Percentiles rank a stretch among this genome's conserved stretches.
These are phyloP conservation scores for Periconia digitata DNA, from an alignment of 2,329 filamentous ascomycete genomes.

Conservation along the genomic window DNA sequence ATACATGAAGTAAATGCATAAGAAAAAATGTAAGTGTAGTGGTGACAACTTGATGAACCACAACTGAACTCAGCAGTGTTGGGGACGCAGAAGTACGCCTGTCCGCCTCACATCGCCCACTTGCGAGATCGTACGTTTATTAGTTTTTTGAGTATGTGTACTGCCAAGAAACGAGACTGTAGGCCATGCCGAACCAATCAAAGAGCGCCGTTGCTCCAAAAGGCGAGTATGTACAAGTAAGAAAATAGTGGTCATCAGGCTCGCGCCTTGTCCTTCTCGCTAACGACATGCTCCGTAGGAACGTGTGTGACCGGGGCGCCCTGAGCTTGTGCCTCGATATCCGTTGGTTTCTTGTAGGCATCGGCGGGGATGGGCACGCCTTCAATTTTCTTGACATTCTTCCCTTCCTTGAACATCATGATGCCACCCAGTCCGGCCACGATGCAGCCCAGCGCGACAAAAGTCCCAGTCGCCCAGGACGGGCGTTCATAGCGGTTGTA, in stretches of 20 bases:
- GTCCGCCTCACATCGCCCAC: too few species aligned
- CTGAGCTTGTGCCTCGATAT: constrained; percentile 23
- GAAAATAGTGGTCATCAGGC: too few species aligned
- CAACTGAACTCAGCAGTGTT: too few species aligned
- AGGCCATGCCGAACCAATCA: background rate
- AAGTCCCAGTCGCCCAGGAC: constrained; percentile 76
- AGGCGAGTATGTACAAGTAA: too few species aligned
- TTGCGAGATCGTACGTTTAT: too few species aligned
- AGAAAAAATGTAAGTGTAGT: too few species aligned
- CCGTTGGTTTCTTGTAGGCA: constrained; percentile 21
- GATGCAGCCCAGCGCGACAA: constrained; percentile 73
- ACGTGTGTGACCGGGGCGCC: background rate
- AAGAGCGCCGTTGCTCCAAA: background rate
- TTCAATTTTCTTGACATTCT: constrained; percentile 41
- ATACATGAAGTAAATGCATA: too few species aligned
- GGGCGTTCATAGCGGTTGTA: constrained; percentile 73
- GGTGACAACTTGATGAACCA: too few species aligned
- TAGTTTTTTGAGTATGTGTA: too few species aligned
- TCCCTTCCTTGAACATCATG: constrained; percentile 71
- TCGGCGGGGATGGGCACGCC: constrained; percentile 35
- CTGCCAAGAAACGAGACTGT: background rate
- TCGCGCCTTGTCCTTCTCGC: background rate
- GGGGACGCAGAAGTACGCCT: too few species aligned
- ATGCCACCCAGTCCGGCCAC: constrained; percentile 69
- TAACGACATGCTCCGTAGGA: background rate